Conservation (phyloP, 257 asterid genomes). For the Fraxinus excelsior region DNA sequence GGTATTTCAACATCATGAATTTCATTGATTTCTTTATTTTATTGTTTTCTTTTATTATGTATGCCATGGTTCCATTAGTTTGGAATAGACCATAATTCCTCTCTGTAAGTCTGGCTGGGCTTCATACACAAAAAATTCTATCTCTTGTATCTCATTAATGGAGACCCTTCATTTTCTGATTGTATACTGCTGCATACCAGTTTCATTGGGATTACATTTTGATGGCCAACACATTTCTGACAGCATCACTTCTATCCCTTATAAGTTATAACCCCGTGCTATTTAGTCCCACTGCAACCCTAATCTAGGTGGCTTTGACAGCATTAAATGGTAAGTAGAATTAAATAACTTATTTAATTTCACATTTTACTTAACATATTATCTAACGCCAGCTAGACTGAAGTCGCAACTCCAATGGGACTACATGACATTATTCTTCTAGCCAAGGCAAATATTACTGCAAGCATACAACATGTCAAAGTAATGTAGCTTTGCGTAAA, state of each 20-base stretch:
- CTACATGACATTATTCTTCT: too few relatives aligned
- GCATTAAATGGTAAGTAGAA: constrained; percentile 23
- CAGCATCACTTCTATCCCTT: constrained; percentile 32
- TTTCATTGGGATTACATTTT: constrained; percentile 35
- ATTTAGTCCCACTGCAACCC: background rate
- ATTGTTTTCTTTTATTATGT: background rate
- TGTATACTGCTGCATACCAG: constrained; percentile 42
- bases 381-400: too few relatives aligned
- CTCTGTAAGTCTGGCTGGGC: constrained; percentile 47
- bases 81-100: constrained; percentile 44
- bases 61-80: constrained; percentile 45
- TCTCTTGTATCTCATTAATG: constrained; percentile 35
- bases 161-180: constrained; percentile 45
- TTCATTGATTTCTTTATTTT: too few relatives aligned
- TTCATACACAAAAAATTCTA: constrained; percentile 46
- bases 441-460: too few relatives aligned
- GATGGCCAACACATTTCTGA: constrained; percentile 59
- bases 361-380: too few relatives aligned
- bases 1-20: too few relatives aligned
- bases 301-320: background rate
- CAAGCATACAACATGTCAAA: too few relatives aligned
- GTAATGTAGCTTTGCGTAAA: too few relatives aligned
- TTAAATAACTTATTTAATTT: too few relatives aligned
- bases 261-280: too few relatives aligned
- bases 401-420: too few relatives aligned